These are phyloP conservation scores for Herpotrichia juniperi DNA, from an alignment of 2,329 filamentous ascomycete species.

Conservation along the genomic window DNA sequence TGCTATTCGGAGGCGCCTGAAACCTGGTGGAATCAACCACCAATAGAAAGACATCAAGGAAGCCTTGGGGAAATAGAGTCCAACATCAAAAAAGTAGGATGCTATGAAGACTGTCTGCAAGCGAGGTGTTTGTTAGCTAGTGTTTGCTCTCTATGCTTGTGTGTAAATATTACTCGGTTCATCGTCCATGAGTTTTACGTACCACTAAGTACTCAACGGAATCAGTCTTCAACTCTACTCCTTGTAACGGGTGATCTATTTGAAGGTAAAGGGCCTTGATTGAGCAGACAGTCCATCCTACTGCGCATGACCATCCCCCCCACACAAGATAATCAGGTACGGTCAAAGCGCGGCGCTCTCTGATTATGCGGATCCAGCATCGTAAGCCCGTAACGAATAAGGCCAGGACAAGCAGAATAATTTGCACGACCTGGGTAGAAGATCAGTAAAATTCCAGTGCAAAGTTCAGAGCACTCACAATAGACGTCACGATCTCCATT, in stretches of 20 bases:
- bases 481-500: slow-evolving; percentile 15
- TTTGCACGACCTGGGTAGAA: slow-evolving; percentile 10
- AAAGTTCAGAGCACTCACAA: slow-evolving; percentile 6
- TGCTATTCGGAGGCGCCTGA: slow-evolving; percentile 22
- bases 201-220: slow-evolving; percentile 18
- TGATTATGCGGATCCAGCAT: slow-evolving; percentile 20
- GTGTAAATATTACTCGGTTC: background rate
- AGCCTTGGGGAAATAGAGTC: slow-evolving; percentile 27
- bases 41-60: slow-evolving; percentile 29
- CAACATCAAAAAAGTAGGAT: slow-evolving; percentile 27
- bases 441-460: slow-evolving; percentile 1
- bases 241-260: slow-evolving; percentile 20
- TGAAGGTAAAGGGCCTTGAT: slow-evolving; percentile 21
- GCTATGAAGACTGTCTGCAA: slow-evolving; percentile 24
- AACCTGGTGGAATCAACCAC: slow-evolving; percentile 29
- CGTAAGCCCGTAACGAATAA: slow-evolving; percentile 20
- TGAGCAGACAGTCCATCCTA: slow-evolving; percentile 25
- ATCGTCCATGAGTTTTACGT: too few relatives aligned
- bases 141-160: background rate
- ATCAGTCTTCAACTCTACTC: slow-evolving; percentile 21
- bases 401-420: slow-evolving; percentile 20
- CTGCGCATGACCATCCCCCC: slow-evolving; percentile 24
- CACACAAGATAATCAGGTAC: slow-evolving; percentile 26
- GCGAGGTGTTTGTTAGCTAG: background rate
- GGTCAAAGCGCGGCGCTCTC: slow-evolving; percentile 21